Evolutionary conservation across 768 basidiomycete genomes (phyloP), one percentile per base, ranked within the genome.

Genomic region (Mrakia blollopis): DNA sequence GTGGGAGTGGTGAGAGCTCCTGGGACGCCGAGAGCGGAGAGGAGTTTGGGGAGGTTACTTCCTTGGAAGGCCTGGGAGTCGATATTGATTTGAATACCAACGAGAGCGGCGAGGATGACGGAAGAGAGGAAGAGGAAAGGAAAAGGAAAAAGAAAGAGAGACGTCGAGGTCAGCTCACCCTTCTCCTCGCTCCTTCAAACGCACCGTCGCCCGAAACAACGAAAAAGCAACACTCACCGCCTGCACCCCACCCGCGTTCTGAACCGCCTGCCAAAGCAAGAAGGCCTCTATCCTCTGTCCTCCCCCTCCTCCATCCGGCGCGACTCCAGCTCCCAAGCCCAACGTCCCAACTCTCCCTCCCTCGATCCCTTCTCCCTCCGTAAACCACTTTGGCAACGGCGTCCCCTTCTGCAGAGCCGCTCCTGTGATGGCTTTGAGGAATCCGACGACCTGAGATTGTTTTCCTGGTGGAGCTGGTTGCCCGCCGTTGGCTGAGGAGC

Each of bases 251-350:
- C 72, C 72, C 21, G 54, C 30, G 10, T 28, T 18, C 23, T 35
- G 32, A 25, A 50, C 35, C 2, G 32, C 16, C 21, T 41, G 35
- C 72, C 72, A 72, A 25, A 72, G 50, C 52, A 37, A 16, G 54
- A 54, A 39, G 3, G 32, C 52, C 18, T 72, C 72, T 14, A 72
- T 60, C 18, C 72, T 50, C 72, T 61, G 72, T 1, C 72, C 72
- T 35, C 72, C 72, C 37, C 72, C 72, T 37, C 72, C 72, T 39
- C 72, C 72, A 39, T 72, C 72, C 52, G 35, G 52, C 47, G 44
- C 72, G 21, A 72, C 72, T 14, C 72, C 72, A 21, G 52, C 35
- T 54, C 52, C 72, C 35, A 72, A n/a, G 16, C 72, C 72, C 28
- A 72, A 37, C 37, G 72, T 72, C 25, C 72, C 72, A 5, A 57